Conservation (phyloP, 495 filamentous ascomycete species). For the Rusavskia elegans region DNA sequence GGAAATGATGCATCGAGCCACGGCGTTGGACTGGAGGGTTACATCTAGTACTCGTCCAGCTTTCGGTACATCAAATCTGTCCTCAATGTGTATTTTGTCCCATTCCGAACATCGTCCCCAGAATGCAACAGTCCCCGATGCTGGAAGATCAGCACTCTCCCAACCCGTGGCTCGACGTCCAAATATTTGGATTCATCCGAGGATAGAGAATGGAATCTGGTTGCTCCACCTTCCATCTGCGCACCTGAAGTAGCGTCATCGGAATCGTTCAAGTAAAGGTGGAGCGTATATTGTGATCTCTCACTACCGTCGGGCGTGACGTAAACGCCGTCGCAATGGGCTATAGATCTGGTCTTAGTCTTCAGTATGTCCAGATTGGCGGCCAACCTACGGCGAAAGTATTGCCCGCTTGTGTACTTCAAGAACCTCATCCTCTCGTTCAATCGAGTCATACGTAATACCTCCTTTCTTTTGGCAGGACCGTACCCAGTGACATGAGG, state of each 20-base stretch:
- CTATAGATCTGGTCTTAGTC: slow-evolving; percentile 16
- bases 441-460: slow-evolving; percentile 39
- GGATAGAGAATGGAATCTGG: slow-evolving; percentile 13
- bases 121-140: slow-evolving; percentile 51
- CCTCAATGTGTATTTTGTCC: slow-evolving; percentile 62
- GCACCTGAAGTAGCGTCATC: slow-evolving; percentile 15
- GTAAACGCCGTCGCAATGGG: slow-evolving; percentile 62
- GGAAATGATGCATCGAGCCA: background rate
- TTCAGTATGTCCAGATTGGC: background rate
- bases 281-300: slow-evolving; percentile 56
- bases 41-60: background rate
- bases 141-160: slow-evolving; percentile 65
- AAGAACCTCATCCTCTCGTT: slow-evolving; percentile 75
- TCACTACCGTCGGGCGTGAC: slow-evolving; percentile 40
- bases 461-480: slow-evolving; percentile 26
- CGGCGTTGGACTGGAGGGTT: background rate
- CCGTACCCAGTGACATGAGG: slow-evolving; percentile 30
- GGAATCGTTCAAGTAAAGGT: slow-evolving; percentile 61
- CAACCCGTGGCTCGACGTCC: slow-evolving; percentile 53
- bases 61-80: slow-evolving; percentile 58
- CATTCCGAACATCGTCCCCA: slow-evolving; percentile 57
- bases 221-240: slow-evolving; percentile 17
- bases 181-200: slow-evolving; percentile 21
- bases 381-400: slow-evolving; percentile 46
- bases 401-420: slow-evolving; percentile 59